Evolutionary conservation across 1,284 basidiomycete species (phyloP).

Genomic region (Naganishia sp.): DNA sequence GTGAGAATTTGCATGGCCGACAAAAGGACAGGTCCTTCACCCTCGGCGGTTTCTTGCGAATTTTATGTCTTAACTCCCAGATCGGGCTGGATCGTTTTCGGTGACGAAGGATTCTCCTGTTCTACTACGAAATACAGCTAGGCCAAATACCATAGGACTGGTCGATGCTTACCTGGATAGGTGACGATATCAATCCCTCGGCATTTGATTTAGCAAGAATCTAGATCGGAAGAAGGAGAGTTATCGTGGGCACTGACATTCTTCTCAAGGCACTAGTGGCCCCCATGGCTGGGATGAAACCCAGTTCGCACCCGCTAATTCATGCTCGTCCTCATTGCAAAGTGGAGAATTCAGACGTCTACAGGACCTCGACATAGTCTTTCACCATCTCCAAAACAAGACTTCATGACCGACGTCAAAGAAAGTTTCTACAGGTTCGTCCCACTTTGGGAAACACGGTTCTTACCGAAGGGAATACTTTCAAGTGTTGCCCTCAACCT

Average conservation of each 20-base stretch:
- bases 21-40: not conserved
- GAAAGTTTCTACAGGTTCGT: not conserved
- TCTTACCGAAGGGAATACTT: constrained; percentile 47
- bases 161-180: not conserved
- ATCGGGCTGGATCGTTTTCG: too few species aligned
- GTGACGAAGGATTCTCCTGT: not conserved
- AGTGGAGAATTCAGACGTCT: constrained; percentile 33
- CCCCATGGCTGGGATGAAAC: too few species aligned
- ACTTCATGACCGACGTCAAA: too few species aligned
- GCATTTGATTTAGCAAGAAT: not conserved
- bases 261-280: too few species aligned
- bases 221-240: not conserved
- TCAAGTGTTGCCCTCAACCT: constrained; percentile 50
- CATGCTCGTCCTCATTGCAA: too few species aligned
- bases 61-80: not conserved
- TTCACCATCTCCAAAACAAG: constrained; percentile 34
- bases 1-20: not conserved
- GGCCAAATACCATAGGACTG: not conserved
- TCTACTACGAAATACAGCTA: not conserved
- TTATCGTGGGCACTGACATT: not conserved
- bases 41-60: not conserved
- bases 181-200: not conserved
- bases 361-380: constrained; percentile 49
- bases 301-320: too few species aligned
- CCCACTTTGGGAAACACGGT: constrained; percentile 35